A percentile compares a stretch with the other conserved stretches of the same genome.
These are phyloP conservation scores for Pestalotiopsis sp. DNA, from an alignment of 2,329 filamentous ascomycete species.

Conservation along the genomic window DNA sequence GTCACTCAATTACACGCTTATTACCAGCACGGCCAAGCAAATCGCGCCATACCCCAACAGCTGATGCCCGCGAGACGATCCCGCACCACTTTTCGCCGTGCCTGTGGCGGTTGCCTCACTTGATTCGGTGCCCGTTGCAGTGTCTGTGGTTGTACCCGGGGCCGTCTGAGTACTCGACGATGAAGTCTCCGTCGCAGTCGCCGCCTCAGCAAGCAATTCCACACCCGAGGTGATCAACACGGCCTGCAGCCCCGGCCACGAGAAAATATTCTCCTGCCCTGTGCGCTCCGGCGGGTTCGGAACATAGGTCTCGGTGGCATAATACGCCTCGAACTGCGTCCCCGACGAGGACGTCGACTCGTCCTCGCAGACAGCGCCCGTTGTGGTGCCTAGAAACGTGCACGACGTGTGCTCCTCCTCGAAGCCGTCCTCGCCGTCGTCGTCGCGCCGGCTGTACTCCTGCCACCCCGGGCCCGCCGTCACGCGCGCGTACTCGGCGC, in stretches of 20 bases:
- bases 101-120: neutral
- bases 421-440: neutral
- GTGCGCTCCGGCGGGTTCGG: neutral
- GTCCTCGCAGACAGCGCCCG: constrained; percentile 1
- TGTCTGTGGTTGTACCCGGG: neutral
- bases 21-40: neutral
- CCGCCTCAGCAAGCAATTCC: neutral
- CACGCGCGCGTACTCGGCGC: constrained; percentile 10
- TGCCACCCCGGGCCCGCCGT: neutral
- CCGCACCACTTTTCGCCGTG: neutral
- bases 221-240: constrained; percentile 9
- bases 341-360: neutral
- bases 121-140: neutral
- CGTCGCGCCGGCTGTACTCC: neutral
- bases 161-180: neutral
- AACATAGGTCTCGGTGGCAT: neutral
- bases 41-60: neutral
- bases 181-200: neutral
- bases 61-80: neutral
- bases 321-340: neutral
- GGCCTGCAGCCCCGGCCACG: constrained; percentile 1
- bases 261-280: neutral
- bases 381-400: neutral
- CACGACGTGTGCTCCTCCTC: neutral
- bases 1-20: neutral